Evolutionary conservation across 139 green algal species (phyloP), one percentile per base, ranked within the genome.

Genomic region (Zygnema cylindricum): DNA sequence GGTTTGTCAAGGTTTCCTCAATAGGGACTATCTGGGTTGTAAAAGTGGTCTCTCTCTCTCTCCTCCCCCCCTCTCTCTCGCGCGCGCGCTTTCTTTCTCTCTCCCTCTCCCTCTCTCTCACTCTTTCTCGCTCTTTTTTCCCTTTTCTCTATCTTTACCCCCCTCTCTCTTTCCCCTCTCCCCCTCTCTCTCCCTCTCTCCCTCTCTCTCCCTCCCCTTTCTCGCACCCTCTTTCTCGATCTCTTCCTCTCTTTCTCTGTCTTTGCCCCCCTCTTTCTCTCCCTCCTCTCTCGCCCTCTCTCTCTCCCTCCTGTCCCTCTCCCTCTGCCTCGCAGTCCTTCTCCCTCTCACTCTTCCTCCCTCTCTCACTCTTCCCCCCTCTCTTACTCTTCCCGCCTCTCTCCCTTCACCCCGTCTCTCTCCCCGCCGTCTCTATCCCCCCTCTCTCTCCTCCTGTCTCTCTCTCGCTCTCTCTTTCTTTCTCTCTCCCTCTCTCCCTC

Each of bases 361-460:
- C 30, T 30, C 30, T 73, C 30, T 30, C 57, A 25, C 30, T 30
- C 30, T 73, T 30, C n/a, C n/a, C n/a, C n/a, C n/a, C n/a, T n/a
- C n/a, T n/a, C n/a, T n/a, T n/a, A n/a, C n/a, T n/a, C 49, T 63
- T 63, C 16, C 7, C 7, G 16, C 7, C 49, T 16, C 49, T 63
- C 7, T 25, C 49, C 49, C 49, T 63, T 25, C 7, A 63, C 49
- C 49, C 49, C 16, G n/a, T n/a, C n/a, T n/a, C n/a, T n/a, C n/a
- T n/a, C n/a, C n/a, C n/a, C 57, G 57, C 57, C 57, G 25, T 73
- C 57, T 73, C 57, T 73, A 35, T 73, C 30, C 71, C 71, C 71
- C 16, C 38, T 79, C 71, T 16, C 71, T 79, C 71, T 41, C 71
- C 71, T 79, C 71, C 71, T 79, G 11, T 79, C 71, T 79, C 71